phyloP scores from a whole-genome alignment of 495 filamentous ascomycete genomes.

The Haplographium delicatum region DNA sequence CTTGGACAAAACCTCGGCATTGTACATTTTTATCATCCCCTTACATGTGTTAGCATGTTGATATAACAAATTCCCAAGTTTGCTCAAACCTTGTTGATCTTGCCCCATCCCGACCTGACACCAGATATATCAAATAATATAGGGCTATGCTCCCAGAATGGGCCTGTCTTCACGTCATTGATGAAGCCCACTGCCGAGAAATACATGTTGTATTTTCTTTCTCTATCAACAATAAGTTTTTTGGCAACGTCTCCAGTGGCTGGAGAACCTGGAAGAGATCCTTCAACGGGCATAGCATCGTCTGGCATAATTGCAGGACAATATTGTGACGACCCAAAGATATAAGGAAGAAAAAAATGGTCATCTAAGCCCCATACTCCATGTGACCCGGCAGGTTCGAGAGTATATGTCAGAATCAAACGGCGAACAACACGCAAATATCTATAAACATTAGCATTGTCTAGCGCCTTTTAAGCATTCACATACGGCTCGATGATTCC shows the following conservation, averaged over 20 bases:
- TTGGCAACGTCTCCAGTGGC: conserved; percentile 66
- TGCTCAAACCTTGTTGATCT: conserved; percentile 82
- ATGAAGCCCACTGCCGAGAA: conserved; percentile 99
- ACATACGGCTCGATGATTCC: conserved; percentile 77
- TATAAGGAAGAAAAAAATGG: conserved; percentile 93
- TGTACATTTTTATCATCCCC: conserved; percentile 98
- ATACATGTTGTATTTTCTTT: conserved; percentile 78
- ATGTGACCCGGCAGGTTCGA: conserved; percentile 93
- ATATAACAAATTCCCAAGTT: not conserved
- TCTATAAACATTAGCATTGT: too few species aligned
- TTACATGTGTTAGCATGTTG: conserved; percentile 21
- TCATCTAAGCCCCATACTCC: conserved; percentile 97
- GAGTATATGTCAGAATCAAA: conserved; percentile 85
- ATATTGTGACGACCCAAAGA: conserved; percentile 89
- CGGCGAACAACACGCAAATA: conserved; percentile 77
- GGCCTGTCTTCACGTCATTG: conserved; percentile 93
- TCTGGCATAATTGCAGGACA: conserved; percentile 60
- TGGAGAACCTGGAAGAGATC: conserved; percentile 66
- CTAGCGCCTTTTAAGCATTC: too few species aligned
- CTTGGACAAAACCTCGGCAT: conserved; percentile 88
- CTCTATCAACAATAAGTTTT: conserved; percentile 55
- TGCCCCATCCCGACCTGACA: conserved; percentile 86
- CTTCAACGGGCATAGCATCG: conserved; percentile 65
- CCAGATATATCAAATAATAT: conserved; percentile 94
- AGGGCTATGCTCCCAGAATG: conserved; percentile 98